These are phyloP conservation scores for Venturia asperata DNA, from an alignment of 2,329 filamentous ascomycete species.

Conservation along the genomic window DNA sequence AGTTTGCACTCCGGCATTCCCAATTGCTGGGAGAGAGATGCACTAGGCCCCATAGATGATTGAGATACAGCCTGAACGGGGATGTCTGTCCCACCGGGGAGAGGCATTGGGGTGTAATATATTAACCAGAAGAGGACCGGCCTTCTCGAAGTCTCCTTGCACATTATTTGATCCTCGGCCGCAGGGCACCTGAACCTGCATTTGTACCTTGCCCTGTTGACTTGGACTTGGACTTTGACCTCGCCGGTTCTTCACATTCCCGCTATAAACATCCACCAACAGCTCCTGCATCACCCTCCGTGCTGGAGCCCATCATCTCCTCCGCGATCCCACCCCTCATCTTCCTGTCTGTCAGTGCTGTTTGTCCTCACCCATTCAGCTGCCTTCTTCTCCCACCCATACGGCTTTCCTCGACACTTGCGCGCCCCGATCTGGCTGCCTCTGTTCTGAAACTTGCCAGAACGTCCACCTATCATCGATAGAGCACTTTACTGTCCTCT, in stretches of 20 bases:
- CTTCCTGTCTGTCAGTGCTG: background rate
- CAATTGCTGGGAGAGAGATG: background rate
- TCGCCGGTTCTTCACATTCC: background rate
- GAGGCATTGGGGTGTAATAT: background rate
- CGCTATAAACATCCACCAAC: constrained; percentile 1
- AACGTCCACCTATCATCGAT: background rate
- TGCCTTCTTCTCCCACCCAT: background rate
- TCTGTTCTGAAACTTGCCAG: background rate
- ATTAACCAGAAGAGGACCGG: background rate
- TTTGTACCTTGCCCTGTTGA: background rate
- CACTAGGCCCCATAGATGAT: constrained; percentile 1
- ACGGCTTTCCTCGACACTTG: constrained; percentile 1
- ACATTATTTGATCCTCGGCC: background rate
- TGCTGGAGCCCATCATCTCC: background rate
- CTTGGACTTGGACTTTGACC: background rate
- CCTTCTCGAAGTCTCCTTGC: background rate
- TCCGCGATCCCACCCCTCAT: background rate
- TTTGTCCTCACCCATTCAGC: background rate
- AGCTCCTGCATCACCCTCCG: background rate
- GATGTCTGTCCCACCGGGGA: background rate
- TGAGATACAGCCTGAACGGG: background rate
- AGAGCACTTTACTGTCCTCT: constrained; percentile 1
- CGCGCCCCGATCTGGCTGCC: background rate
- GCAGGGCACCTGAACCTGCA: background rate
- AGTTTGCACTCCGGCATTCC: background rate